phyloP scores from a whole-genome alignment of 2,329 filamentous ascomycete genomes.

The Colletotrichum kahawae region DNA sequence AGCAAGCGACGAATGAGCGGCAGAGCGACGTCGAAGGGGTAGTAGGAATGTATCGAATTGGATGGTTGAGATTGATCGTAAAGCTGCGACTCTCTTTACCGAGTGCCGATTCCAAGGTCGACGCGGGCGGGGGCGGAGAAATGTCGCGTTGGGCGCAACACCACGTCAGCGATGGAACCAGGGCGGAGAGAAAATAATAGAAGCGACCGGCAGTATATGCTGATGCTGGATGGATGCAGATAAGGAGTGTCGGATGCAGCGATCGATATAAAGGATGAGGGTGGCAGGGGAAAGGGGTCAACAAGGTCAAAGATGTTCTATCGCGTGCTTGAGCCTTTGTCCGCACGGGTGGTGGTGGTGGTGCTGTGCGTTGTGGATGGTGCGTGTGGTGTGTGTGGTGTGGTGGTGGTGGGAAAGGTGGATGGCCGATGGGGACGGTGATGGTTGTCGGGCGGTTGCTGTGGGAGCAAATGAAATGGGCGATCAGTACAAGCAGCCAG shows the following conservation, averaged over 20 bases:
- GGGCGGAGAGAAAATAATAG: not conserved
- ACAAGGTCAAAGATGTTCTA: slow-evolving; percentile 8
- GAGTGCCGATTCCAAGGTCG: not conserved
- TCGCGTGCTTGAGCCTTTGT: slow-evolving; percentile 14
- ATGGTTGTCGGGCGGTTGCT: slow-evolving; percentile 23
- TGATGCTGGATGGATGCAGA: not conserved
- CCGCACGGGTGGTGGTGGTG: not conserved
- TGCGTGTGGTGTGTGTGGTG: not conserved
- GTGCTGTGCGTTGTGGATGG: not conserved
- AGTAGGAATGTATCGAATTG: not conserved
- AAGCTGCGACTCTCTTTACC: not conserved
- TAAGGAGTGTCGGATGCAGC: not conserved
- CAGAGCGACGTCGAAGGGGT: not conserved
- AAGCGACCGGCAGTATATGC: not conserved
- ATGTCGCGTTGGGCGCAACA: slow-evolving; percentile 8
- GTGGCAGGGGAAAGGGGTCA: not conserved
- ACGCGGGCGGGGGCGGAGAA: not conserved
- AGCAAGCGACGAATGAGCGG: not conserved
- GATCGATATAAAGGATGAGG: not conserved
- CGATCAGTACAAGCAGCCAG: not conserved
- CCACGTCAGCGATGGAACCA: slow-evolving; percentile 19
- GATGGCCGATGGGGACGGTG: not conserved
- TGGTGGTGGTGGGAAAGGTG: not conserved
- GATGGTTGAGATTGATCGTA: not conserved
- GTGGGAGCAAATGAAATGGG: slow-evolving; percentile 21